A percentile compares a stretch with the other conserved stretches of the same genome.
phyloP scores from a whole-genome alignment of 345 rosid genomes.

The Gossypium mustelinum region DNA sequence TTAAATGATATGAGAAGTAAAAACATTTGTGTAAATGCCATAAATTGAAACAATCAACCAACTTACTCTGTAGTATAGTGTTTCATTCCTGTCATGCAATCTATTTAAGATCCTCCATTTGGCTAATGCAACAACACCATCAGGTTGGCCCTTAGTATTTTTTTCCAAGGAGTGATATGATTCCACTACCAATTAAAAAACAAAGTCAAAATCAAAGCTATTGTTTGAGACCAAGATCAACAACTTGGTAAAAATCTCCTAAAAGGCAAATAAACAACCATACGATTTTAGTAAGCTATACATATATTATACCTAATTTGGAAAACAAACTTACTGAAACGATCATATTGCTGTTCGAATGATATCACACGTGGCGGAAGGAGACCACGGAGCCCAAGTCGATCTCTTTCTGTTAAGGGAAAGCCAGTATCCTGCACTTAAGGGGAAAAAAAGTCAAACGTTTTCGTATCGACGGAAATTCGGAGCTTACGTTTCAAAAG shows the following conservation, averaged over 20 bases:
- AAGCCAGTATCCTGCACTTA: slow-evolving; percentile 84
- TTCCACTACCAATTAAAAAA: slow-evolving; percentile 57
- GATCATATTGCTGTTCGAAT: slow-evolving; percentile 83
- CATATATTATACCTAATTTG: neutral
- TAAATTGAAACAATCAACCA: slow-evolving; percentile 12
- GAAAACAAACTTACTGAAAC: slow-evolving; percentile 74
- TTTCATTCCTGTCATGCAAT: slow-evolving; percentile 96
- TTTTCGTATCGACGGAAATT: neutral
- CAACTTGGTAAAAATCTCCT: neutral
- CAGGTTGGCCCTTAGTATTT: slow-evolving; percentile 64
- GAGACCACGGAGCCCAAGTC: slow-evolving; percentile 91
- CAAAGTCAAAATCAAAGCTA: neutral
- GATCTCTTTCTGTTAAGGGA: slow-evolving; percentile 91
- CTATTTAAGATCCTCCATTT: slow-evolving; percentile 98
- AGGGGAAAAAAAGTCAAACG: neutral
- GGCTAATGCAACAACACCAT: slow-evolving; percentile 64
- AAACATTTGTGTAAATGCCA: neutral
- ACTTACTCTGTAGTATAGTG: slow-evolving; percentile 81
- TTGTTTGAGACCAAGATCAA: neutral
- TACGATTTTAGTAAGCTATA: neutral
- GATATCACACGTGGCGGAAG: slow-evolving; percentile 95
- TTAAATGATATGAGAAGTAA: neutral
- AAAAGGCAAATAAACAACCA: neutral
- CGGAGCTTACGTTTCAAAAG: neutral
- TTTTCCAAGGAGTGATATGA: slow-evolving; percentile 83